Percentiles rank a stretch among this genome's conserved stretches.
Conservation (phyloP, 2,329 filamentous ascomycete genomes). For the Arthrobotrys conoides region DNA sequence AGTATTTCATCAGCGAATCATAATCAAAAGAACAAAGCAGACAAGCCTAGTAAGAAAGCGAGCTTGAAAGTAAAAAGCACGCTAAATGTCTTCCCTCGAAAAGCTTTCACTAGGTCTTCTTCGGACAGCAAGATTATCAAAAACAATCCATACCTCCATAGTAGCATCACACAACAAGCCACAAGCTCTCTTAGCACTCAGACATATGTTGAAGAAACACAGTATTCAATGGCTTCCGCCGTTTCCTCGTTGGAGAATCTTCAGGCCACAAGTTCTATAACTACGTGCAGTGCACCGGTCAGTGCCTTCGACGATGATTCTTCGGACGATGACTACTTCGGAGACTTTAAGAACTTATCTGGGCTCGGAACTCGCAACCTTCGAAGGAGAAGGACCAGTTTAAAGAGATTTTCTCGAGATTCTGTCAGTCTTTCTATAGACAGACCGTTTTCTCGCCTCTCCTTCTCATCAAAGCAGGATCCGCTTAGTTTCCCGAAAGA, state of each 20-base stretch:
- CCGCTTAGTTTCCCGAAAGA: constrained; percentile 32
- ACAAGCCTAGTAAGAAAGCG: constrained; percentile 16
- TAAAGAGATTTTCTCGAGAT: constrained; percentile 54
- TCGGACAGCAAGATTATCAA: constrained; percentile 27
- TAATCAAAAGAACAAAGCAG: constrained; percentile 7
- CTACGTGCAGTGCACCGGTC: constrained; percentile 15
- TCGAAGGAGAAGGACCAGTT: constrained; percentile 42
- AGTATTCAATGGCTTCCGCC: constrained; percentile 31
- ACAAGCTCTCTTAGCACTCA: constrained; percentile 30
- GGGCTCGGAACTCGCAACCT: constrained; percentile 51
- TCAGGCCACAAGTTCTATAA: constrained; percentile 1
- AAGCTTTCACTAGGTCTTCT: constrained; percentile 22
- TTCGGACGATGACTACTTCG: constrained; percentile 58
- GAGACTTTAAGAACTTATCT: constrained; percentile 48
- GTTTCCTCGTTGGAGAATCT: constrained; percentile 49
- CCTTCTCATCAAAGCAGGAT: constrained; percentile 47
- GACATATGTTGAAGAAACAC: constrained; percentile 21
- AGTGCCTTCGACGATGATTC: constrained; percentile 59
- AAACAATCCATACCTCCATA: constrained; percentile 48
- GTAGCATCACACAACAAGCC: background rate
- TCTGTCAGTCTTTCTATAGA: constrained; percentile 36
- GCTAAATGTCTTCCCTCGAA: constrained; percentile 37
- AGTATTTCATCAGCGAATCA: background rate
- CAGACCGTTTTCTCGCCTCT: constrained; percentile 45
- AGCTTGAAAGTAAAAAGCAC: constrained; percentile 32